Conservation (phyloP, 441 rosid species). For the Euphorbia celastroides region DNA sequence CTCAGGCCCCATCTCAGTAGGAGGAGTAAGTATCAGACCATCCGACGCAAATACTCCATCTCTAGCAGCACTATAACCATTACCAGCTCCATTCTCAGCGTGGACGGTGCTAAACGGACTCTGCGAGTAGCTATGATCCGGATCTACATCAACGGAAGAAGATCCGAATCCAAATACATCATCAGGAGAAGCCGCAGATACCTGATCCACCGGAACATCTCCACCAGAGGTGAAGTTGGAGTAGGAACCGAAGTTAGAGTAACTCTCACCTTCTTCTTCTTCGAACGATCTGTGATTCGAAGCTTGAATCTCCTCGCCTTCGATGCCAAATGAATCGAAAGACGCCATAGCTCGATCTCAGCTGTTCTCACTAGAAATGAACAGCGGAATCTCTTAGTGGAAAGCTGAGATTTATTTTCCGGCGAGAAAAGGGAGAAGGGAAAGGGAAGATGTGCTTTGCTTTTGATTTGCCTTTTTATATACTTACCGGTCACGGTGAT, state of each 20-base stretch:
- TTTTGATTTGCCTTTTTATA: constrained; percentile 14
- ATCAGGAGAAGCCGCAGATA: constrained; percentile 39
- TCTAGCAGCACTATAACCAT: constrained; percentile 31
- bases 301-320: constrained; percentile 39
- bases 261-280: constrained; percentile 36
- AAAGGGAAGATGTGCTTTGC: constrained; percentile 1
- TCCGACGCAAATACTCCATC: constrained; percentile 43
- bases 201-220: constrained; percentile 42
- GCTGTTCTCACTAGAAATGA: constrained; percentile 2
- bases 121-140: constrained; percentile 33
- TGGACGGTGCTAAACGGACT: constrained; percentile 42
- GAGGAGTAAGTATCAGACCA: constrained; percentile 72
- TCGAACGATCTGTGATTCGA: constrained; percentile 32
- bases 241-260: constrained; percentile 50
- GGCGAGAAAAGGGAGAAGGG: background rate
- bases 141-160: constrained; percentile 30
- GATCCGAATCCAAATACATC: constrained; percentile 52
- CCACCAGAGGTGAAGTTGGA: constrained; percentile 34
- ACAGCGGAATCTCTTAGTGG: background rate
- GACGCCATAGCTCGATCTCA: constrained; percentile 36
- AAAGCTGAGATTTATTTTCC: background rate
- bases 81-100: constrained; percentile 46
- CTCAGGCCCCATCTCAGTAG: constrained; percentile 54
- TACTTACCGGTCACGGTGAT: constrained; percentile 16
- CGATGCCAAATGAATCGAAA: constrained; percentile 49